These are phyloP conservation scores for Cutaneotrichosporon sp. DNA, from an alignment of 1,284 basidiomycete genomes.

Conservation along the genomic window DNA sequence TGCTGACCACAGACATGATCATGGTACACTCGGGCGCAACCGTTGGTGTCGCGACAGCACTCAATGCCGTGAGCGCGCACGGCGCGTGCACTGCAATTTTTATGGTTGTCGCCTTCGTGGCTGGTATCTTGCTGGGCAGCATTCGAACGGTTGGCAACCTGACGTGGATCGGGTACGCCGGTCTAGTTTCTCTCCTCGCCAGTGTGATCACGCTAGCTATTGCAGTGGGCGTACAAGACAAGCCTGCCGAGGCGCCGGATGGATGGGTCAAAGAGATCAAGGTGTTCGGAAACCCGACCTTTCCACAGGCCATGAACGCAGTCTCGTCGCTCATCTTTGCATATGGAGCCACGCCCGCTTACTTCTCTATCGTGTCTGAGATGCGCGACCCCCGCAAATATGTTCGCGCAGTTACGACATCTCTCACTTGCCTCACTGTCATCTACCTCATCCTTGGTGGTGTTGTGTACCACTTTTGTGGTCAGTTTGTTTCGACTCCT, in stretches of 20 bases:
- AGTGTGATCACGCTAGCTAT: constrained; percentile 38
- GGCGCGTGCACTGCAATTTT: constrained; percentile 41
- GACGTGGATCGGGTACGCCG: constrained; percentile 40
- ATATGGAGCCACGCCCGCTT: constrained; percentile 15
- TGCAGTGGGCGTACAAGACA: constrained; percentile 38
- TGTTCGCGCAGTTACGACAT: constrained; percentile 16
- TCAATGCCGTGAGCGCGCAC: constrained; percentile 36
- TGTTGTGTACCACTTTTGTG: constrained; percentile 34
- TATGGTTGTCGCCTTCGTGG: constrained; percentile 27
- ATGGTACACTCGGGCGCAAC: constrained; percentile 29
- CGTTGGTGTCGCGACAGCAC: constrained; percentile 27
- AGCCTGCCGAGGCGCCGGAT: constrained; percentile 40
- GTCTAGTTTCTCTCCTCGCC: constrained; percentile 26
- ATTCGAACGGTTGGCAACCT: constrained; percentile 36
- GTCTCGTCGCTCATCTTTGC: constrained; percentile 18
- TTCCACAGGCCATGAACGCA: constrained; percentile 25
- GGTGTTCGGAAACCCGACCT: constrained; percentile 27
- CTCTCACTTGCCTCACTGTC: constrained; percentile 20
- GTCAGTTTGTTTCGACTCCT: constrained; percentile 28
- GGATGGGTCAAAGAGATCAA: constrained; percentile 34
- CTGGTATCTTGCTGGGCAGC: constrained; percentile 29
- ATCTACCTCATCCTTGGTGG: constrained; percentile 25
- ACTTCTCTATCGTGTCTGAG: constrained; percentile 22
- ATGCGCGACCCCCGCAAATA: constrained; percentile 29
- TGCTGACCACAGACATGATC: constrained; percentile 11